Evolutionary conservation across 2,329 filamentous ascomycete species (phyloP).

Genomic region (Thelonectria olida): DNA sequence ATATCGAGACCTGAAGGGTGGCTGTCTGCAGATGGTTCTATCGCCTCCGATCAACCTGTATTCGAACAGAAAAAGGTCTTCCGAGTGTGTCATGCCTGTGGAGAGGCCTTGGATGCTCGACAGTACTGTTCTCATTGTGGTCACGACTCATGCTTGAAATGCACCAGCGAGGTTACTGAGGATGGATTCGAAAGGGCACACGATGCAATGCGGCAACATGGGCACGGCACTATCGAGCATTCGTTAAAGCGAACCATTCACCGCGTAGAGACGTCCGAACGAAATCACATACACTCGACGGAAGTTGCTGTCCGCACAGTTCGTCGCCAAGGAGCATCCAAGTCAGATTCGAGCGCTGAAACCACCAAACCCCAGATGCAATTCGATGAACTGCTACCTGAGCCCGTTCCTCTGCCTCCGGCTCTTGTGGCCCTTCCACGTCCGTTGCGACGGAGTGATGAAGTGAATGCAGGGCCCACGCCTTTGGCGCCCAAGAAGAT

Average conservation of each 20-base stretch:
- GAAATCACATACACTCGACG: conserved; percentile 8
- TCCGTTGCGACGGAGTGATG: conserved; percentile 1
- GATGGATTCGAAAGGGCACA: conserved; percentile 16
- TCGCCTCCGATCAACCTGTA: conserved; percentile 21
- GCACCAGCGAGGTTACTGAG: conserved; percentile 48
- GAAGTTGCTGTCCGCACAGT: conserved; percentile 8
- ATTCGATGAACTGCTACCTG: conserved; percentile 14
- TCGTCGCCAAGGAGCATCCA: conserved; percentile 14
- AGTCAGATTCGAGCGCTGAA: conserved; percentile 22
- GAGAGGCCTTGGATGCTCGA: conserved; percentile 48
- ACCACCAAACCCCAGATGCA: conserved; percentile 18
- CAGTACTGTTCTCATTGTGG: conserved; percentile 58
- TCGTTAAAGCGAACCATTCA: conserved; percentile 6
- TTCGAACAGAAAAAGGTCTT: conserved; percentile 36
- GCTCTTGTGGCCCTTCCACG: not conserved
- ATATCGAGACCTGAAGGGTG: conserved; percentile 57
- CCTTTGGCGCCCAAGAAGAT: conserved; percentile 18
- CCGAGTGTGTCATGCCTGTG: conserved; percentile 61
- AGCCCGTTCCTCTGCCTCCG: not conserved
- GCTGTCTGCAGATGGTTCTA: conserved; percentile 52
- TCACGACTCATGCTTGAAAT: conserved; percentile 60
- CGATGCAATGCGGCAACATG: conserved; percentile 6
- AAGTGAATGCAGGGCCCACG: conserved; percentile 1
- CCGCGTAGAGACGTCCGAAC: not conserved
- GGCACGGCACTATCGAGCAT: conserved; percentile 10